Evolutionary conservation across 352 stramenopile species (phyloP).

Genomic region (Globisporangium iwayamae): DNA sequence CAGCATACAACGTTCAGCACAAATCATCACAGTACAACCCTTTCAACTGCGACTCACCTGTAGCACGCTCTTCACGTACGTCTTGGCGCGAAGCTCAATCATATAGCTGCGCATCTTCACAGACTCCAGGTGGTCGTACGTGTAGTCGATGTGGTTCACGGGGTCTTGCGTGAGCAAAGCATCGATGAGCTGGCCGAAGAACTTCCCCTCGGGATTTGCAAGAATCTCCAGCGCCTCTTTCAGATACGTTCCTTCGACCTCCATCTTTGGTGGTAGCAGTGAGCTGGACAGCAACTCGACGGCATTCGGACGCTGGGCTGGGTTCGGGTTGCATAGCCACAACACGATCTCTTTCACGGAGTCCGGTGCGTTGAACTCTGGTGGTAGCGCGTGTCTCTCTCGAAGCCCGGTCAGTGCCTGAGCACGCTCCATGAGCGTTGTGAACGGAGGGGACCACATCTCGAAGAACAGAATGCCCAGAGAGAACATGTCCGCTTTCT

Average conservation of each 20-base stretch:
- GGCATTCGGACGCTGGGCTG: constrained; percentile 60
- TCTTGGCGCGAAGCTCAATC: constrained; percentile 56
- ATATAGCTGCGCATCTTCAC: constrained; percentile 75
- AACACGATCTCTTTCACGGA: constrained; percentile 88
- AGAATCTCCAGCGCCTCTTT: constrained; percentile 83
- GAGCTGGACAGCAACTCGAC: constrained; percentile 66
- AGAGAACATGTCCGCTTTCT: constrained; percentile 94
- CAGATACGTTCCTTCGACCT: constrained; percentile 81
- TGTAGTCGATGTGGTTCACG: constrained; percentile 82
- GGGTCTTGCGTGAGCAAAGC: constrained; percentile 71
- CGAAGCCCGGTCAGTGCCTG: constrained; percentile 74
- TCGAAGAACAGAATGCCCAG: constrained; percentile 95
- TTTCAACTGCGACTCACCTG: constrained; percentile 31
- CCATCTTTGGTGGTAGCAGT: constrained; percentile 76
- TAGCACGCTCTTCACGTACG: constrained; percentile 63
- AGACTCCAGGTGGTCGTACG: constrained; percentile 80
- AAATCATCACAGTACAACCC: background rate
- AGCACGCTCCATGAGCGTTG: constrained; percentile 87
- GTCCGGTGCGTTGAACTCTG: constrained; percentile 50
- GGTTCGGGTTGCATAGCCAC: constrained; percentile 83
- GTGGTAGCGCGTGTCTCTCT: constrained; percentile 59
- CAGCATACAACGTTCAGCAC: background rate
- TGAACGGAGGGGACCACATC: constrained; percentile 93
- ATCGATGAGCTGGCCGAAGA: constrained; percentile 85
- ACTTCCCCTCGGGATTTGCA: constrained; percentile 86